Conservation (phyloP, 768 basidiomycete genomes). For the Hebeloma cylindrosporum region DNA sequence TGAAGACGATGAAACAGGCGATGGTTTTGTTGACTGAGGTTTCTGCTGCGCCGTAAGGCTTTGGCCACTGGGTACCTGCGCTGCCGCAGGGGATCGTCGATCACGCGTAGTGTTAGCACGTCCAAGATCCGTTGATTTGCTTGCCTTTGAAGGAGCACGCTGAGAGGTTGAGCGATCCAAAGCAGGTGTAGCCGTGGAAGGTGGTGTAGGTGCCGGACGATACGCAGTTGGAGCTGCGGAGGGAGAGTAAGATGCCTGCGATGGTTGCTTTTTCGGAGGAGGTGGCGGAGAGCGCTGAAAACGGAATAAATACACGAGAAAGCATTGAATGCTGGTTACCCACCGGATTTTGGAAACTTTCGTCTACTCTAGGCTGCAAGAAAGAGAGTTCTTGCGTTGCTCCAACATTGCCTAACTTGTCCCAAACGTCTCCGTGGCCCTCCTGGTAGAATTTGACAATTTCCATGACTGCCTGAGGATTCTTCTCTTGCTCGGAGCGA, state of each 20-base stretch:
- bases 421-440: constrained; percentile 78
- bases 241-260: constrained; percentile 27
- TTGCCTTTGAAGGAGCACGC: constrained; percentile 60
- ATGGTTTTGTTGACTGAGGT: constrained; percentile 42
- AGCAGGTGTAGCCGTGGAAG: constrained; percentile 57
- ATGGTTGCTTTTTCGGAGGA: constrained; percentile 44
- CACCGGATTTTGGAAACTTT: constrained; percentile 58
- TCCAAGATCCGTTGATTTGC: constrained; percentile 51
- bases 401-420: constrained; percentile 74
- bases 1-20: constrained; percentile 58
- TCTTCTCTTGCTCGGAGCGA: constrained; percentile 92
- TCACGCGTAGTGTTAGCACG: constrained; percentile 72
- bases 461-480: constrained; percentile 97
- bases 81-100: constrained; percentile 48
- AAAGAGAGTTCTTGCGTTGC: constrained; percentile 19
- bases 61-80: constrained; percentile 23
- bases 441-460: constrained; percentile 99
- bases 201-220: constrained; percentile 77
- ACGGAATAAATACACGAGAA: constrained; percentile 7
- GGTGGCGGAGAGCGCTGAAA: constrained; percentile 49
- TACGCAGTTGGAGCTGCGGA: constrained; percentile 54
- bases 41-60: constrained; percentile 31
- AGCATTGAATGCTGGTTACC: constrained; percentile 25
- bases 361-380: constrained; percentile 41
- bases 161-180: constrained; percentile 90